phyloP scores from a whole-genome alignment of 2,329 filamentous ascomycete species.

The Ophiocordyceps camponoti-floridani region DNA sequence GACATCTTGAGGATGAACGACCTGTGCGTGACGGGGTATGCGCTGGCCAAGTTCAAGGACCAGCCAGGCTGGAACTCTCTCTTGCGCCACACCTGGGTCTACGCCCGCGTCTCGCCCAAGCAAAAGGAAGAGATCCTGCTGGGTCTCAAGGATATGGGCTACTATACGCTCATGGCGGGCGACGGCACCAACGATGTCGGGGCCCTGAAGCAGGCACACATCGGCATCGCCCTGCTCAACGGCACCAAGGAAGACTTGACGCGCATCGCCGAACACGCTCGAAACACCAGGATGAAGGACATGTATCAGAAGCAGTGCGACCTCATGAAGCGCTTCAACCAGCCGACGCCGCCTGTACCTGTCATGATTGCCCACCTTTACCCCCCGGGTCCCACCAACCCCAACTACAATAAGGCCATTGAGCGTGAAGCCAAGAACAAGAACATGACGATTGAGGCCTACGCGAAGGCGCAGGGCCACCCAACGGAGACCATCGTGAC shows the following conservation, averaged over 20 bases:
- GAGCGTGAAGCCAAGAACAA: constrained; percentile 72
- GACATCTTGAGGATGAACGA: constrained; percentile 75
- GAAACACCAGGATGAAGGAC: constrained; percentile 95
- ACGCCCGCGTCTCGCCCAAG: constrained; percentile 93
- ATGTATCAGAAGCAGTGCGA: constrained; percentile 91
- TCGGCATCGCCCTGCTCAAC: constrained; percentile 90
- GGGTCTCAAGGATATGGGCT: constrained; percentile 87
- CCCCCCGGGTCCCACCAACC: constrained; percentile 76
- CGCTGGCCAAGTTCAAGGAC: constrained; percentile 72
- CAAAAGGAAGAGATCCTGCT: constrained; percentile 98
- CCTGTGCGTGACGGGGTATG: constrained; percentile 90
- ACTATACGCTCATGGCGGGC: constrained; percentile 96
- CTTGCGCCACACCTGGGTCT: constrained; percentile 86
- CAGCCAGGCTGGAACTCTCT: constrained; percentile 60
- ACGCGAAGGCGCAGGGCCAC: constrained; percentile 32
- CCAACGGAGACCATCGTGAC: constrained; percentile 47
- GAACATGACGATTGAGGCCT: constrained; percentile 43
- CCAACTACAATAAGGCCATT: constrained; percentile 85
- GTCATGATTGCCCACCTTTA: constrained; percentile 83
- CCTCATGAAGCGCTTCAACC: constrained; percentile 90
- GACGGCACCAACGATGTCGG: constrained; percentile 98
- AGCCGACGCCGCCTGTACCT: constrained; percentile 84
- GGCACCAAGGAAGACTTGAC: constrained; percentile 81
- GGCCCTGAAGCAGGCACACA: constrained; percentile 92
- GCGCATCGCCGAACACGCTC: constrained; percentile 81